Percentiles rank a stretch among this genome's conserved stretches.
phyloP scores from a whole-genome alignment of 176 grass and related monocot species.

The Dendrocalamus sinicus region DNA sequence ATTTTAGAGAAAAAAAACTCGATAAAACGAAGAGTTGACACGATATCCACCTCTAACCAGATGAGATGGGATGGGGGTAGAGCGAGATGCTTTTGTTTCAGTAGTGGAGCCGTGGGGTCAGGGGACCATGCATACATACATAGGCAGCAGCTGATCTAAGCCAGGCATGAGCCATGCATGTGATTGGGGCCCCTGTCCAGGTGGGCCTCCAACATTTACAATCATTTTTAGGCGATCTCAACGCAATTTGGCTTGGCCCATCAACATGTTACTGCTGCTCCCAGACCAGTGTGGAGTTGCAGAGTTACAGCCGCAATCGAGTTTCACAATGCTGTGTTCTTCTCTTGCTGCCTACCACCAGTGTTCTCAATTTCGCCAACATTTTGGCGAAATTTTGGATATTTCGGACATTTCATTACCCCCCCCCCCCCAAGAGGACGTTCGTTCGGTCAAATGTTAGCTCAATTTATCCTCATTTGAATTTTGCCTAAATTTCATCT shows the following conservation, averaged over 20 bases:
- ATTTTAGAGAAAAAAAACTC: no score
- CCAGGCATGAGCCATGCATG: not conserved
- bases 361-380: no score
- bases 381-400: no score
- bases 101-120: not conserved
- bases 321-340: not conserved
- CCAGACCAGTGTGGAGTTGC: not conserved
- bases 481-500: no score
- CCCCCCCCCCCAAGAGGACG: no score
- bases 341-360: not conserved
- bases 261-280: not conserved
- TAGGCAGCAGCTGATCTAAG: not conserved
- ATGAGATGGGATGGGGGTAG: not conserved
- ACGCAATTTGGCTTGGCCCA: not conserved
- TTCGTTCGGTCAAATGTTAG: no score
- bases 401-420: no score
- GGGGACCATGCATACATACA: not conserved
- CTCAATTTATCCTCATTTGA: no score
- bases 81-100: constrained; percentile 6
- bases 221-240: not conserved
- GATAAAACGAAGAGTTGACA: no score
- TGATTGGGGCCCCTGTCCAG: not conserved
- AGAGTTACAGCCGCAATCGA: not conserved
- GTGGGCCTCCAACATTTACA: not conserved
- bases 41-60: not conserved